phyloP scores from a whole-genome alignment of 2,329 filamentous ascomycete genomes.

The Eutypa lata region DNA sequence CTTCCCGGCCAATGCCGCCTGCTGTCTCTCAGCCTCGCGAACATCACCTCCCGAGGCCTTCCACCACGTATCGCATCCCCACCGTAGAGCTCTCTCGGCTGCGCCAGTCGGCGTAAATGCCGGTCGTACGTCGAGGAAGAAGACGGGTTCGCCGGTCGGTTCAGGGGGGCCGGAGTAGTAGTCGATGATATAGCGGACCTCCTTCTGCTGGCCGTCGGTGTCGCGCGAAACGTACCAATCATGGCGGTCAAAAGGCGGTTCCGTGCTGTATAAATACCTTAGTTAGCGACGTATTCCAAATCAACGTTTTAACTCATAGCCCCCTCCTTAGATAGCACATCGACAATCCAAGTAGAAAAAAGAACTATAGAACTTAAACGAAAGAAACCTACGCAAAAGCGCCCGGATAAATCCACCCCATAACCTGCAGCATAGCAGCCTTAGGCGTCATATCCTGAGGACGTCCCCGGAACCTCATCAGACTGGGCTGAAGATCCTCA shows the following conservation, averaged over 20 bases:
- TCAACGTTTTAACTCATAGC: too few relatives aligned
- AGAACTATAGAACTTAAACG: too few relatives aligned
- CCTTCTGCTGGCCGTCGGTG: constrained; percentile 62
- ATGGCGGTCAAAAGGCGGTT: constrained; percentile 91
- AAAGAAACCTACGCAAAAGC: constrained; percentile 65
- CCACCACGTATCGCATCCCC: constrained; percentile 95
- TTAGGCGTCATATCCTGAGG: constrained; percentile 91
- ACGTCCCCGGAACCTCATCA: constrained; percentile 84
- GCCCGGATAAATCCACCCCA: constrained; percentile 75
- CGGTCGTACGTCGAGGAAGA: constrained; percentile 91
- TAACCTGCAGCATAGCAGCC: constrained; percentile 75
- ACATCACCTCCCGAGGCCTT: constrained; percentile 72
- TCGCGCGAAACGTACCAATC: constrained; percentile 91
- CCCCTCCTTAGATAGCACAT: too few relatives aligned
- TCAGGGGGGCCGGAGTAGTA: constrained; percentile 87
- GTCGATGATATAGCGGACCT: constrained; percentile 94
- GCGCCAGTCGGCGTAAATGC: constrained; percentile 79
- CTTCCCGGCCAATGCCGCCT: too few relatives aligned
- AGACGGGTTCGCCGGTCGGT: constrained; percentile 84
- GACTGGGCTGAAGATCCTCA: constrained; percentile 60
- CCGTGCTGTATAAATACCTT: constrained; percentile 48
- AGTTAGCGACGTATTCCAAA: too few relatives aligned
- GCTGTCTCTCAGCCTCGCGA: constrained; percentile 38
- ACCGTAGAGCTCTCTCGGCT: constrained; percentile 78
- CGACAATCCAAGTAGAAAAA: too few relatives aligned